phyloP scores from a whole-genome alignment of 2,329 filamentous ascomycete genomes.

The Cercospora sojina region DNA sequence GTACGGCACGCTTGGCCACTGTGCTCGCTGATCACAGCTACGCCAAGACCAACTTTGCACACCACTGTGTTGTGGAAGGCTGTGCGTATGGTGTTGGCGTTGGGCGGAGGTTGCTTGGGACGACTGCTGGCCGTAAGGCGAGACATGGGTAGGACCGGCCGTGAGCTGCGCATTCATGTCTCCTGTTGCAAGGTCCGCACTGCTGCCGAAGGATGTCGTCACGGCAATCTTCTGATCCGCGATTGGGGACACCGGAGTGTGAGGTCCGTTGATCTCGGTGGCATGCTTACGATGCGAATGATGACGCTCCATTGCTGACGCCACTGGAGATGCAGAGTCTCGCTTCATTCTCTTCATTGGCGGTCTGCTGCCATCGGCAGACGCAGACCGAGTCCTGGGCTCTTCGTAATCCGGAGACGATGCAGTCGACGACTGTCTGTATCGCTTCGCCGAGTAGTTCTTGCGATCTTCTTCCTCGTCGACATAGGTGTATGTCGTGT shows the following conservation, averaged over 20 bases:
- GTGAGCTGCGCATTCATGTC: background rate
- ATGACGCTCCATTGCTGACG: background rate
- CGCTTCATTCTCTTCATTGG: conserved; percentile 14
- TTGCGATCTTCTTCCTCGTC: conserved; percentile 23
- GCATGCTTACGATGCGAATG: conserved; percentile 10
- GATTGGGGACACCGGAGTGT: background rate
- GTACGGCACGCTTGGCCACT: conserved; percentile 6
- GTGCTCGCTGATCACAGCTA: conserved; percentile 4
- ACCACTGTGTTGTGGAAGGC: conserved; percentile 1
- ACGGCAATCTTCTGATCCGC: background rate
- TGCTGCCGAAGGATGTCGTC: background rate
- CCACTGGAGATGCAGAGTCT: conserved; percentile 5
- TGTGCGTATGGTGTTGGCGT: background rate
- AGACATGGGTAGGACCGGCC: background rate
- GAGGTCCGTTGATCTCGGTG: conserved; percentile 9
- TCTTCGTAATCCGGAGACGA: conserved; percentile 12
- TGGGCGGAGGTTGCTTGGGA: background rate
- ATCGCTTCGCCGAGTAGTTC: conserved; percentile 14
- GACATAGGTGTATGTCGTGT: conserved; percentile 16
- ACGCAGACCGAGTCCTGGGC: conserved; percentile 17
- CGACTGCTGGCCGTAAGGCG: background rate
- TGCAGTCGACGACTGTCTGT: conserved; percentile 8
- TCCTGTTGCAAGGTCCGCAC: background rate
- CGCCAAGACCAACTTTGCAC: conserved; percentile 5
- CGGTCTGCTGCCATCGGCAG: conserved; percentile 12